Percentiles rank a stretch among this genome's conserved stretches.
These are phyloP conservation scores for Salix suchowensis DNA, from an alignment of 345 rosid species.

Conservation along the genomic window DNA sequence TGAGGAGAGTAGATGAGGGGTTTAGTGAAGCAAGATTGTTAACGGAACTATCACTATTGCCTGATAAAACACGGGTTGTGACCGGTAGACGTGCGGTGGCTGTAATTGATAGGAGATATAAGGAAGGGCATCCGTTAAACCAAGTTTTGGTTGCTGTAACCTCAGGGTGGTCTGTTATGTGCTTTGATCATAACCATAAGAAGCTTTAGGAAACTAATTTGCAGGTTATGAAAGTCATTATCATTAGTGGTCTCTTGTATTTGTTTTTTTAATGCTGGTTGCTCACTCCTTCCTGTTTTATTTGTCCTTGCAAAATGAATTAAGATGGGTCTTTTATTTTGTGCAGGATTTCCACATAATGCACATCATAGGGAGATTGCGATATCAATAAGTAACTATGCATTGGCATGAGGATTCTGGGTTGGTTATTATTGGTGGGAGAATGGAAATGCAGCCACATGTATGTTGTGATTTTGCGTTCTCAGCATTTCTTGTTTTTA, in stretches of 20 bases:
- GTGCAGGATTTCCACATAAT: constrained; percentile 83
- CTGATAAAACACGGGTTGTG: constrained; percentile 77
- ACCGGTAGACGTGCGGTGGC: constrained; percentile 90
- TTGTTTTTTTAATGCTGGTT: not conserved
- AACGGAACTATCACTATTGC: constrained; percentile 57
- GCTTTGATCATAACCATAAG: constrained; percentile 92
- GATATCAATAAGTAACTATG: constrained; percentile 60
- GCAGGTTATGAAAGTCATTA: constrained; percentile 48
- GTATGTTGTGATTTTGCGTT: constrained; percentile 37
- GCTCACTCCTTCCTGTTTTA: not conserved
- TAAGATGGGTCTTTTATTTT: not conserved
- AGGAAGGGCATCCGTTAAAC: constrained; percentile 71
- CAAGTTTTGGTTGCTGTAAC: constrained; percentile 97
- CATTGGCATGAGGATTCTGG: constrained; percentile 86
- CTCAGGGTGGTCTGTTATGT: constrained; percentile 89
- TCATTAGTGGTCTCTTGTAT: not conserved
- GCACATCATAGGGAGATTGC: constrained; percentile 82
- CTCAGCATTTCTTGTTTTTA: not conserved
- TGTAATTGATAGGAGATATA: constrained; percentile 61
- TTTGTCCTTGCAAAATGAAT: not conserved
- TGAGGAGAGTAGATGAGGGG: constrained; percentile 82
- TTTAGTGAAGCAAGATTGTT: constrained; percentile 85
- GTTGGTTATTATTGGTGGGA: constrained; percentile 82
- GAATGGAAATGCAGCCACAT: constrained; percentile 92
- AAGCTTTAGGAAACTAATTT: constrained; percentile 91